These are phyloP conservation scores for Spathaspora gorwiae DNA, from an alignment of 805 yeast species.

Conservation along the genomic window DNA sequence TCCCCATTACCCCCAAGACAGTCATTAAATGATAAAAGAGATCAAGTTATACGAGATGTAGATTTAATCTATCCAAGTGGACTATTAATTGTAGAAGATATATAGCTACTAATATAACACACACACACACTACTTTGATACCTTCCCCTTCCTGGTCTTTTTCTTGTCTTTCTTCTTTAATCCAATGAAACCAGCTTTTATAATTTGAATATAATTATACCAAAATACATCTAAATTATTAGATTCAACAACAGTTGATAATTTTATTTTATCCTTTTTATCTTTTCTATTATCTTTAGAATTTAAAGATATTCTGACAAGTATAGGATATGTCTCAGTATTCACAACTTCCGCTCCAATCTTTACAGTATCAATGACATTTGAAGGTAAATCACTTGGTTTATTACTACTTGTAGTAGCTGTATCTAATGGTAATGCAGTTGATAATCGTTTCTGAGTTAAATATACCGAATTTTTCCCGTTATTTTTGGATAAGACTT, in stretches of 20 bases:
- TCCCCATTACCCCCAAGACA: slow-evolving; percentile 38
- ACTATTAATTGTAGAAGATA: slow-evolving; percentile 56
- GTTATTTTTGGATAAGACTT: slow-evolving; percentile 20
- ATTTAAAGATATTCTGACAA: slow-evolving; percentile 67
- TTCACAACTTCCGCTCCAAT: slow-evolving; percentile 10
- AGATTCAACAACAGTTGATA: slow-evolving; percentile 68
- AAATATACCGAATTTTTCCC: slow-evolving; percentile 53
- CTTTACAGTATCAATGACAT: slow-evolving; percentile 20
- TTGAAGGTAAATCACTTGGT: slow-evolving; percentile 30
- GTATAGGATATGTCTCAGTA: slow-evolving; percentile 48
- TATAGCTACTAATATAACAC: not conserved
- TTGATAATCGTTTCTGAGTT: slow-evolving; percentile 51
- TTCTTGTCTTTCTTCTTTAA: slow-evolving; percentile 79
- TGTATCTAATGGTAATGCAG: slow-evolving; percentile 22
- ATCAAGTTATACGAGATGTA: slow-evolving; percentile 53
- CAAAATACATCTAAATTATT: slow-evolving; percentile 67
- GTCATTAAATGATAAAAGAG: slow-evolving; percentile 30
- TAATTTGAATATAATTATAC: slow-evolving; percentile 63
- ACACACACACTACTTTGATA: slow-evolving; percentile 16
- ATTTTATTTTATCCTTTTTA: slow-evolving; percentile 50
- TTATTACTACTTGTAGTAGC: slow-evolving; percentile 3
- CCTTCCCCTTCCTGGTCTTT: slow-evolving; percentile 54
- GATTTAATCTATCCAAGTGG: slow-evolving; percentile 46
- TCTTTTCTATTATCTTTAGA: slow-evolving; percentile 20
- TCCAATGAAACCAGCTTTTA: slow-evolving; percentile 71